Conservation (phyloP, 106 monocot species). For the Apostasia shenzhenica region DNA sequence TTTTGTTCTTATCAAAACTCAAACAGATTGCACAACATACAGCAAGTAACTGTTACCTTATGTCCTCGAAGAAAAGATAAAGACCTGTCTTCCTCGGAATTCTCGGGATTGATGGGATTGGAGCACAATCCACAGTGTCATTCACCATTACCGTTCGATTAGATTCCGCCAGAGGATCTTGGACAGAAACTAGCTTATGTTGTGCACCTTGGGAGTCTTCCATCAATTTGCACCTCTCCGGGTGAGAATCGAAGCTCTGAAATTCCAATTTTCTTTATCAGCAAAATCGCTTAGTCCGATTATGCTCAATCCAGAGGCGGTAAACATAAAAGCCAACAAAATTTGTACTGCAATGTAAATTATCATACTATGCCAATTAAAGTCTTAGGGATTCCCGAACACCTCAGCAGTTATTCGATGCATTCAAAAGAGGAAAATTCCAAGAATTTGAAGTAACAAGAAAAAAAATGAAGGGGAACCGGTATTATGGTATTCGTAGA, state of each 20-base stretch:
- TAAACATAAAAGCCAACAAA: too few species aligned
- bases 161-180: neutral
- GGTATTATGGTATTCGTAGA: too few species aligned
- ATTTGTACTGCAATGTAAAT: too few species aligned
- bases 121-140: neutral
- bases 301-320: neutral
- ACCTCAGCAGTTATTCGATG: too few species aligned
- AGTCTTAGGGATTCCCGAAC: too few species aligned
- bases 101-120: neutral
- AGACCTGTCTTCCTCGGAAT: slow-evolving; percentile 30
- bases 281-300: neutral
- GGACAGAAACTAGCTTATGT: neutral
- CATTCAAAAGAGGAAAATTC: too few species aligned
- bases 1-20: neutral
- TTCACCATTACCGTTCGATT: neutral
- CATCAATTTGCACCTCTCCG: neutral
- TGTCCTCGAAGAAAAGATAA: slow-evolving; percentile 39
- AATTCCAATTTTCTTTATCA: neutral
- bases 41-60: slow-evolving; percentile 28
- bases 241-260: neutral
- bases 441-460: too few species aligned
- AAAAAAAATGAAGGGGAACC: too few species aligned
- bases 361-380: too few species aligned
- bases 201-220: neutral
- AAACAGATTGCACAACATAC: neutral